These are phyloP conservation scores for Seiridium unicorne DNA, from an alignment of 2,329 filamentous ascomycete species.

Conservation along the genomic window DNA sequence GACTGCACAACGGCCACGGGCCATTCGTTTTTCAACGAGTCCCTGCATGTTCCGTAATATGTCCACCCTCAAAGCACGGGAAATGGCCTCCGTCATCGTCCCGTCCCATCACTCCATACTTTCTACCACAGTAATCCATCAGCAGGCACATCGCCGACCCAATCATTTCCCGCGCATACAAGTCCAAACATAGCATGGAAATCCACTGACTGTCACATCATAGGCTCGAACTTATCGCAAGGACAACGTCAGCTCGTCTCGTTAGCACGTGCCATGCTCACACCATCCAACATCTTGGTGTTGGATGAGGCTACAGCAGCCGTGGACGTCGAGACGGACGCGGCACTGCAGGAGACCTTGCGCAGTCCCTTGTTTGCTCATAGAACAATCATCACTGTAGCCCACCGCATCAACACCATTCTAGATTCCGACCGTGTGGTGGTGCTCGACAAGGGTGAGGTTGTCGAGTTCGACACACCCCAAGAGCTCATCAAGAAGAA, in stretches of 20 bases:
- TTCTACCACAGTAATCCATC: neutral
- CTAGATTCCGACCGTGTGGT: conserved; percentile 86
- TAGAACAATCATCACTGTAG: conserved; percentile 96
- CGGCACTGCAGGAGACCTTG: conserved; percentile 62
- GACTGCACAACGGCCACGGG: conserved; percentile 1
- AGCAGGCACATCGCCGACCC: conserved; percentile 4
- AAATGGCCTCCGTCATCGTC: neutral
- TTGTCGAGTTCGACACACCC: conserved; percentile 91
- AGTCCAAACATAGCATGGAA: neutral
- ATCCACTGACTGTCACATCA: neutral
- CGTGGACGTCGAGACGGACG: conserved; percentile 67
- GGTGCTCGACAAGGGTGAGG: conserved; percentile 85
- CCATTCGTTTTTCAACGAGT: conserved; percentile 17
- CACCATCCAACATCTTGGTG: conserved; percentile 94
- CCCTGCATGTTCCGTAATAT: conserved; percentile 34
- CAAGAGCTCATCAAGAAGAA: conserved; percentile 70
- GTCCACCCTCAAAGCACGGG: conserved; percentile 17
- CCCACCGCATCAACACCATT: conserved; percentile 97
- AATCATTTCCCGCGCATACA: conserved; percentile 7
- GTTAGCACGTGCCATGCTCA: conserved; percentile 87
- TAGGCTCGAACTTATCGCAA: conserved; percentile 91
- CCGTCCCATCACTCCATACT: neutral
- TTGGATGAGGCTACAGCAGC: conserved; percentile 92
- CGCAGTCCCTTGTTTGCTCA: conserved; percentile 73
- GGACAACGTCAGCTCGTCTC: conserved; percentile 94